Percentiles rank a stretch among this genome's conserved stretches.
Conservation (phyloP, 106 monocot genomes). For the Chionographis japonica region DNA sequence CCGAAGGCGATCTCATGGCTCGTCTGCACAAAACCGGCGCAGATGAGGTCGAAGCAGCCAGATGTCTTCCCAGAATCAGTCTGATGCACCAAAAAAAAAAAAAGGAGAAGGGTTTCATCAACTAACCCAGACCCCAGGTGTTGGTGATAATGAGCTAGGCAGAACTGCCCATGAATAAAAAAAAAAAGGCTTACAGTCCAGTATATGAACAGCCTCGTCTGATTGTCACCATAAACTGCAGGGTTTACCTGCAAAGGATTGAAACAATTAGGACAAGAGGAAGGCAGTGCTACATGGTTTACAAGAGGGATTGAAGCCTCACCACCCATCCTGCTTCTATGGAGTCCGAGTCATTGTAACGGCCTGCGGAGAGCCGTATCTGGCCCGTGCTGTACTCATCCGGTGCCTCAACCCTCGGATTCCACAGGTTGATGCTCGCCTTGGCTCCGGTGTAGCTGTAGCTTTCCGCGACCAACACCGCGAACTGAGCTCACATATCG, state of each 20-base stretch:
- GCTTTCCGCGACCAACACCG: conserved; percentile 16
- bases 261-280: background rate
- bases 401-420: conserved; percentile 13
- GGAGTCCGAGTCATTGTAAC: conserved; percentile 8
- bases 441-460: conserved; percentile 28
- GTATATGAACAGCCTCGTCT: conserved; percentile 20
- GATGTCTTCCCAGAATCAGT: conserved; percentile 12
- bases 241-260: conserved; percentile 27
- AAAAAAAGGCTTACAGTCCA: conserved; percentile 25
- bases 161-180: background rate
- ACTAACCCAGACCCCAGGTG: too few relatives aligned
- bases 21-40: conserved; percentile 34
- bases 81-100: background rate
- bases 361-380: conserved; percentile 27
- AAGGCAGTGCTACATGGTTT: background rate
- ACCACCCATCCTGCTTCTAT: conserved; percentile 42
- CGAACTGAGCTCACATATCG: conserved; percentile 1
- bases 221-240: conserved; percentile 16
- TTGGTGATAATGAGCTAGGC: too few relatives aligned
- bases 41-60: conserved; percentile 32
- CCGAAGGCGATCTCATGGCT: conserved; percentile 15
- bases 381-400: conserved; percentile 22
- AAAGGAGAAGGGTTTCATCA: too few relatives aligned
- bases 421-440: conserved; percentile 25
- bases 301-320: background rate